Percentiles rank a stretch among this genome's conserved stretches.
phyloP scores from a whole-genome alignment of 2,329 filamentous ascomycete genomes.

The Chaetomium strumarium region DNA sequence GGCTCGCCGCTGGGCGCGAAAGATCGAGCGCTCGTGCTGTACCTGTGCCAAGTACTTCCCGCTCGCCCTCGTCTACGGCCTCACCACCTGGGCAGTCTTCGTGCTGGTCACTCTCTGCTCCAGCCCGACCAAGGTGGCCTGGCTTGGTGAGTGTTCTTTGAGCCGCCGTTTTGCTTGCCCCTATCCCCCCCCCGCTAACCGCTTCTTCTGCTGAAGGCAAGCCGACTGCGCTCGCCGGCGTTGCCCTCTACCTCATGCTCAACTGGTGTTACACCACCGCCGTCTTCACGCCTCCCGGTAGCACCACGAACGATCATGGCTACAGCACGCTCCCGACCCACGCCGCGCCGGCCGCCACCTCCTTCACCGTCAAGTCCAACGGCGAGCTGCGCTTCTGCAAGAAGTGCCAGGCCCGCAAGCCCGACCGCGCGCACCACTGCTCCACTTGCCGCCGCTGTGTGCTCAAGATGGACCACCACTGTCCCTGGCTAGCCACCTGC shows the following conservation, averaged over 20 bases:
- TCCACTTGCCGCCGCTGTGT: slow-evolving; percentile 91
- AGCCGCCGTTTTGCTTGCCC: slow-evolving; percentile 1
- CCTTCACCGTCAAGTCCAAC: slow-evolving; percentile 87
- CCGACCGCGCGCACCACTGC: slow-evolving; percentile 94
- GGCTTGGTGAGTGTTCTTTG: slow-evolving; percentile 46
- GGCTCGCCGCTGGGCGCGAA: slow-evolving; percentile 57
- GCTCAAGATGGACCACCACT: slow-evolving; percentile 99
- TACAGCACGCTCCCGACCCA: slow-evolving; percentile 80
- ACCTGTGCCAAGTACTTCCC: slow-evolving; percentile 73
- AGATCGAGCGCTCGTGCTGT: slow-evolving; percentile 79
- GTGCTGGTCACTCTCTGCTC: slow-evolving; percentile 71
- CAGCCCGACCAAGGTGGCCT: slow-evolving; percentile 44
- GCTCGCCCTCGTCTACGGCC: slow-evolving; percentile 78
- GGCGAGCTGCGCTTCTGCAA: slow-evolving; percentile 90
- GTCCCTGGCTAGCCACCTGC: slow-evolving; percentile 94
- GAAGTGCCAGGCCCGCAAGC: slow-evolving; percentile 92
- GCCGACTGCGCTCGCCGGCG: slow-evolving; percentile 54
- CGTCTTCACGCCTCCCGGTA: slow-evolving; percentile 86
- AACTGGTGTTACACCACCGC: slow-evolving; percentile 88
- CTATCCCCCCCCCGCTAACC: neutral
- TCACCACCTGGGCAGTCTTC: slow-evolving; percentile 93
- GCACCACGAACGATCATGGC: slow-evolving; percentile 56
- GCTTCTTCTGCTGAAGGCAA: slow-evolving; percentile 38
- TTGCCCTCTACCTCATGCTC: slow-evolving; percentile 69
- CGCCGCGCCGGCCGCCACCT: slow-evolving; percentile 57